phyloP scores from a whole-genome alignment of 2,329 filamentous ascomycete genomes.

The Meredithiella fracta region DNA sequence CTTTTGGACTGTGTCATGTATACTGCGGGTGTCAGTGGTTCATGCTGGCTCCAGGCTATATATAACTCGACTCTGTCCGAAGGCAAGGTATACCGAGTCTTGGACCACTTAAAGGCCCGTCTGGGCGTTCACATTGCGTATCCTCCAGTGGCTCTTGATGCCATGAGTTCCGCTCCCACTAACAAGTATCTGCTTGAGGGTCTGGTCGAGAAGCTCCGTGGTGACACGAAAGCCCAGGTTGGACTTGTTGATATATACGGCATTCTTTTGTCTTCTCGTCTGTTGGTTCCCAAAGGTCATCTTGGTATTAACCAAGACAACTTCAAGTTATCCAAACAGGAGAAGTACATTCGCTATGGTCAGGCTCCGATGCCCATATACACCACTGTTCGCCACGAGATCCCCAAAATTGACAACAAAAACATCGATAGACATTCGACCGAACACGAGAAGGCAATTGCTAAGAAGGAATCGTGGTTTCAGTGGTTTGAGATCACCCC shows the following conservation, averaged over 20 bases:
- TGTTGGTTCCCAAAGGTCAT: constrained; percentile 72
- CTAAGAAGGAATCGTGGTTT: constrained; percentile 64
- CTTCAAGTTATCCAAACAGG: constrained; percentile 82
- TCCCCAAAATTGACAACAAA: constrained; percentile 38
- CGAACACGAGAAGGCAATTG: constrained; percentile 34
- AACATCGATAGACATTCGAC: constrained; percentile 17
- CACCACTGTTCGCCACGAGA: constrained; percentile 87
- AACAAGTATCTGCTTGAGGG: constrained; percentile 83
- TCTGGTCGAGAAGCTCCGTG: constrained; percentile 79
- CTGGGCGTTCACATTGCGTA: constrained; percentile 84
- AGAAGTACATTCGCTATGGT: constrained; percentile 57
- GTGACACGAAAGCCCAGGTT: constrained; percentile 60
- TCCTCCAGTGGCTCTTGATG: constrained; percentile 64
- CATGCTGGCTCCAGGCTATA: constrained; percentile 84
- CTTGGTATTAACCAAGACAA: constrained; percentile 46
- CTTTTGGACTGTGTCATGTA: constrained; percentile 91
- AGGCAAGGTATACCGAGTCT: constrained; percentile 49
- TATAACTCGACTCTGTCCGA: constrained; percentile 66
- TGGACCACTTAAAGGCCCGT: constrained; percentile 74
- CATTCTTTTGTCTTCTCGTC: constrained; percentile 62
- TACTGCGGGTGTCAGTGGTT: constrained; percentile 86
- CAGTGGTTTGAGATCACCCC: constrained; percentile 96
- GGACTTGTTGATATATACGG: constrained; percentile 91
- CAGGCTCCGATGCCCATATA: constrained; percentile 85
- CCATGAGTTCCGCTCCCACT: constrained; percentile 75